phyloP scores from a whole-genome alignment of 2,329 filamentous ascomycete genomes.

The Cladosporium sp. region DNA sequence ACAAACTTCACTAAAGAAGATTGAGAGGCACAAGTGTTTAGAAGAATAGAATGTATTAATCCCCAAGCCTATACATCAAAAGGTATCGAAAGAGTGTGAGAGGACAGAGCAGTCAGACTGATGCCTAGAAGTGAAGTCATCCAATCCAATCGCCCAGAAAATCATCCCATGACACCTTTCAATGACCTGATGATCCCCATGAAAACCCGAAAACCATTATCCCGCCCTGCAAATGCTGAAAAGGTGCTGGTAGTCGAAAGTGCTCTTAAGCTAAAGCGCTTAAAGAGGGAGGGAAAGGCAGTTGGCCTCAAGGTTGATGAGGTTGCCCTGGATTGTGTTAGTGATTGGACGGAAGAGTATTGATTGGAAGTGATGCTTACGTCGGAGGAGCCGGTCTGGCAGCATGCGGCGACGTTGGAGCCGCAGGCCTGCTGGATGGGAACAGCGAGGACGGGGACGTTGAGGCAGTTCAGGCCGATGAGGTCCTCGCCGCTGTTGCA shows the following conservation, averaged over 20 bases:
- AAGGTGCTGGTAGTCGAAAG: constrained; percentile 11
- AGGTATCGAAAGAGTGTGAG: background rate
- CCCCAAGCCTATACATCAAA: constrained; percentile 6
- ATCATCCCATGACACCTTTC: constrained; percentile 5
- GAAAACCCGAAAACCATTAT: constrained; percentile 11
- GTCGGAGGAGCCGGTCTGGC: constrained; percentile 3
- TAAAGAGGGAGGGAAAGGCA: constrained; percentile 13
- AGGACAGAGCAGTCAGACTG: constrained; percentile 7
- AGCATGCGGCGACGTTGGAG: constrained; percentile 12
- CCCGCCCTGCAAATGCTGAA: constrained; percentile 13
- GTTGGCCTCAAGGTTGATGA: constrained; percentile 12
- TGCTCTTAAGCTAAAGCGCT: background rate
- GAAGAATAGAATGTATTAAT: constrained; percentile 10
- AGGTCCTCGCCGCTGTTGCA: constrained; percentile 12
- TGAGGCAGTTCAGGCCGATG: constrained; percentile 10
- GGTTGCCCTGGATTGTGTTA: constrained; percentile 8
- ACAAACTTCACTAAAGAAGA: too few species aligned
- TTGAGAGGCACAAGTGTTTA: too few species aligned
- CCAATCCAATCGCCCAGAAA: constrained; percentile 5
- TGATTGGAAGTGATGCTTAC: background rate
- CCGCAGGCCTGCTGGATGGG: constrained; percentile 11
- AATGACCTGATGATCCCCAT: background rate
- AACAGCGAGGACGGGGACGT: constrained; percentile 11
- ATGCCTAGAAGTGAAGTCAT: constrained; percentile 3
- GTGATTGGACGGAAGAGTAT: background rate